phyloP scores from a whole-genome alignment of 768 basidiomycete species.

The Kwoniella newhampshirensis region DNA sequence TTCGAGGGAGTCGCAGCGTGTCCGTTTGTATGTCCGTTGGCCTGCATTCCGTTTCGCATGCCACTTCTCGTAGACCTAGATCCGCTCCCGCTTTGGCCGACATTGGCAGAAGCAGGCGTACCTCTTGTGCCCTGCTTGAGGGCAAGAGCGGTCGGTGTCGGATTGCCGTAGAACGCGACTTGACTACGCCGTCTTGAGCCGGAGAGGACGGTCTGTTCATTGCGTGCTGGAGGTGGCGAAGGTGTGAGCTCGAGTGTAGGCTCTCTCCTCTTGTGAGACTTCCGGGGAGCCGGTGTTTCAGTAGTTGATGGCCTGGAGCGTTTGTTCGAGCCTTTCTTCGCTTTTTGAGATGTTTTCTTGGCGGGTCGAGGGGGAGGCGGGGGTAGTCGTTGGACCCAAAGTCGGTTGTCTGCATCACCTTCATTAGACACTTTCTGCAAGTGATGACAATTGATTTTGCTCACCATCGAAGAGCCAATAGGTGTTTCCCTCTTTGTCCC shows the following conservation, averaged over 20 bases:
- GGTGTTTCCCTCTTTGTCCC: constrained; percentile 52
- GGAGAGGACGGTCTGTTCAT: constrained; percentile 18
- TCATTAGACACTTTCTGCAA: not conserved
- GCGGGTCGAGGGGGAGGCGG: constrained; percentile 43
- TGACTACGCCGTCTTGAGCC: constrained; percentile 33
- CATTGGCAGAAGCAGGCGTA: not conserved
- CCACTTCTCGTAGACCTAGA: constrained; percentile 26
- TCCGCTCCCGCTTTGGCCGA: not conserved
- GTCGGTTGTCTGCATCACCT: constrained; percentile 53
- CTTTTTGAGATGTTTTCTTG: constrained; percentile 40
- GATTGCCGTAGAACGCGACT: constrained; percentile 43
- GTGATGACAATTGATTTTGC: too few relatives aligned
- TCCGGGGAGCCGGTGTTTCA: constrained; percentile 7
- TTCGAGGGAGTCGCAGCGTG: constrained; percentile 9
- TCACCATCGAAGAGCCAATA: constrained; percentile 54
- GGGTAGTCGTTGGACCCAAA: constrained; percentile 50
- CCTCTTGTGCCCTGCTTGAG: constrained; percentile 23
- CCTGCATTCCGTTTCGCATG: constrained; percentile 6
- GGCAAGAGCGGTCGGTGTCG: constrained; percentile 30
- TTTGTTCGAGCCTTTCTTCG: constrained; percentile 34
- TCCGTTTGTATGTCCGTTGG: not conserved
- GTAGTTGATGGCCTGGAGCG: constrained; percentile 14
- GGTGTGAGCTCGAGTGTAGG: constrained; percentile 24
- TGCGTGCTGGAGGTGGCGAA: constrained; percentile 15
- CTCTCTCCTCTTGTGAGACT: constrained; percentile 27